phyloP scores from a whole-genome alignment of 805 yeast genomes.

The Wickerhamomyces ciferrii region DNA sequence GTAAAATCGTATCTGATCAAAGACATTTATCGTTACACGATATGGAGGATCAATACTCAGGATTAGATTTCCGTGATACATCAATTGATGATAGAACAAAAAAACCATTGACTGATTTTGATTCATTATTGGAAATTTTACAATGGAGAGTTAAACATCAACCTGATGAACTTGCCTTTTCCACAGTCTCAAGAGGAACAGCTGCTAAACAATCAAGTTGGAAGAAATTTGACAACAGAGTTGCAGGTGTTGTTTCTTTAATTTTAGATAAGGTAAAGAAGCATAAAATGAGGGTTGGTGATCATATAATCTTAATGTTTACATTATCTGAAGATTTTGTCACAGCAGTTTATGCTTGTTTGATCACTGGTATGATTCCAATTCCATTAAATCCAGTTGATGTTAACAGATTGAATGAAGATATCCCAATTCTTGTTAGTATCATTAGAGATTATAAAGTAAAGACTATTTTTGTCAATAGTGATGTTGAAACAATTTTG shows the following conservation, averaged over 20 bases:
- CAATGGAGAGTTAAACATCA: slow-evolving; percentile 73
- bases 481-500: slow-evolving; percentile 63
- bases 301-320: slow-evolving; percentile 73
- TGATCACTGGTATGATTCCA: slow-evolving; percentile 73
- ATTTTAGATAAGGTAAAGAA: slow-evolving; percentile 71
- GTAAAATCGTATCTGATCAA: slow-evolving; percentile 47
- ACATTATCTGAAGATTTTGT: slow-evolving; percentile 84
- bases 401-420: slow-evolving; percentile 63
- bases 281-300: slow-evolving; percentile 59
- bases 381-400: slow-evolving; percentile 74
- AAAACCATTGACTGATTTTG: slow-evolving; percentile 68
- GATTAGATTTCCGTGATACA: slow-evolving; percentile 71
- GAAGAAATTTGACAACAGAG: slow-evolving; percentile 74
- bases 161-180: slow-evolving; percentile 77
- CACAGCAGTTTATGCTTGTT: slow-evolving; percentile 81
- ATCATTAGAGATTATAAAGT: slow-evolving; percentile 70
- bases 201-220: slow-evolving; percentile 59
- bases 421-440: slow-evolving; percentile 58
- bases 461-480: slow-evolving; percentile 68
- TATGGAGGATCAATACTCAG: slow-evolving; percentile 70
- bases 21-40: slow-evolving; percentile 56
- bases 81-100: slow-evolving; percentile 75
- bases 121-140: slow-evolving; percentile 64
- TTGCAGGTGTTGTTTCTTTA: slow-evolving; percentile 70
- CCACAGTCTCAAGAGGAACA: slow-evolving; percentile 35